Evolutionary conservation across 306 rosid genomes (phyloP), one percentile per base, ranked within the genome.

Genomic region (Cercis canadensis): DNA sequence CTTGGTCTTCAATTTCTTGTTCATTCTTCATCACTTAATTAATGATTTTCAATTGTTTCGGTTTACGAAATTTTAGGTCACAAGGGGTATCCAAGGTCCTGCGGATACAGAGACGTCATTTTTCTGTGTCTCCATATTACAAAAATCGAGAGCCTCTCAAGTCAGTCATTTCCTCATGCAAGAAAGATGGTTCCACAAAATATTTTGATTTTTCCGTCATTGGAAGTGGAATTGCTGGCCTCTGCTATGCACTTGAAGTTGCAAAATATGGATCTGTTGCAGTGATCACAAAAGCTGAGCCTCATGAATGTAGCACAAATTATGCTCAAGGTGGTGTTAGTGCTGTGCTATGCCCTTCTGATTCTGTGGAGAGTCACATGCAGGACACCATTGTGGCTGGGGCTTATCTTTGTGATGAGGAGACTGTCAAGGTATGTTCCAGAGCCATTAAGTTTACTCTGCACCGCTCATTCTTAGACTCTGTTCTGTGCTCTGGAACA

Each of bases 281-380:
- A 7, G 95, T 94, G 80, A 86, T 90, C 72, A 90, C 98, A 49
- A 94, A 94, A 73, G 96, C 97, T 10, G 98, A 94, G 78, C 88
- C 98, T 72, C 96, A 94, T 72, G 98, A 94, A 82, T 90, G 97
- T 84, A 94, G 89, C 81, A 94, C 98, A 33, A 94, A 94, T 67
- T 94, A 94, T 71, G 98, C 98, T 80, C 98, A 94, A 83, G 98
- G 98, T 65, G 98, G 98, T 76, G 96, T 94, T 72, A 94, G 98
- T 73, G 95, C 97, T 50, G 97, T 94, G 60, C 85, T 94, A 39
- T 83, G 88, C 82, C 95, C 96, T 72, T 84, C 86, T 45, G 98
- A 94, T 72, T 94, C 98, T 2, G 97, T 94, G 68, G 98, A 94
- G 87, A 94, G 86, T 80, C 98, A 94, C 80, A 73, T 94, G 83